phyloP scores from a whole-genome alignment of 768 basidiomycete species.

The Naematelia aurantialba region DNA sequence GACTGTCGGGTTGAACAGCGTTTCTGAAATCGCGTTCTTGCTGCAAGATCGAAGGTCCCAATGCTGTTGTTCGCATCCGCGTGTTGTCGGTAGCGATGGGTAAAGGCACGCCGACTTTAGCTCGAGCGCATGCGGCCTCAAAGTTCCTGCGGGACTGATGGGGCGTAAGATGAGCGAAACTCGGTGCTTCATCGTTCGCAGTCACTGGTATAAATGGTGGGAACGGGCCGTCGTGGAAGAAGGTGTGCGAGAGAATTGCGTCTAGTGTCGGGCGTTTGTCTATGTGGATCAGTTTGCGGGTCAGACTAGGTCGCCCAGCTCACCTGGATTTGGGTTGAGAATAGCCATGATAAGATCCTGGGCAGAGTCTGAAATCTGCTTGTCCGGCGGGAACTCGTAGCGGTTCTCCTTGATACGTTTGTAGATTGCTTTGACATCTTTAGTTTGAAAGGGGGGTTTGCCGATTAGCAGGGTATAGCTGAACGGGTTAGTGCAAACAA shows the following conservation, averaged over 20 bases:
- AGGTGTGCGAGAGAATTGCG: conserved; percentile 77
- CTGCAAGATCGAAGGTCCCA: conserved; percentile 47
- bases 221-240: conserved; percentile 76
- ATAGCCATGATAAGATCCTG: conserved; percentile 77
- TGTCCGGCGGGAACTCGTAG: conserved; percentile 83
- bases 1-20: conserved; percentile 90
- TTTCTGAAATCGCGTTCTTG: conserved; percentile 91
- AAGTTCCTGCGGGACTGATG: conserved; percentile 68
- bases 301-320: conserved; percentile 9
- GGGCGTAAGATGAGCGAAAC: conserved; percentile 67
- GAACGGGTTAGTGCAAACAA: background rate
- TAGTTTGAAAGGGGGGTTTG: conserved; percentile 96
- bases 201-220: conserved; percentile 75
- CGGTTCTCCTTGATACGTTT: conserved; percentile 92
- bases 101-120: conserved; percentile 35
- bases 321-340: conserved; percentile 72
- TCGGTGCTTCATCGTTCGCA: conserved; percentile 70
- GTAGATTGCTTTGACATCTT: conserved; percentile 95
- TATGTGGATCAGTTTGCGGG: background rate
- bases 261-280: conserved; percentile 74
- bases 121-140: conserved; percentile 54
- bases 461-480: conserved; percentile 87
- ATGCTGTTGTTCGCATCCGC: conserved; percentile 21
- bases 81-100: conserved; percentile 30
- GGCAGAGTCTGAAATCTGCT: conserved; percentile 65